Evolutionary conservation across 805 yeast genomes (phyloP), one percentile per base, ranked within the genome.

Genomic region (Starmerella kuoi): DNA sequence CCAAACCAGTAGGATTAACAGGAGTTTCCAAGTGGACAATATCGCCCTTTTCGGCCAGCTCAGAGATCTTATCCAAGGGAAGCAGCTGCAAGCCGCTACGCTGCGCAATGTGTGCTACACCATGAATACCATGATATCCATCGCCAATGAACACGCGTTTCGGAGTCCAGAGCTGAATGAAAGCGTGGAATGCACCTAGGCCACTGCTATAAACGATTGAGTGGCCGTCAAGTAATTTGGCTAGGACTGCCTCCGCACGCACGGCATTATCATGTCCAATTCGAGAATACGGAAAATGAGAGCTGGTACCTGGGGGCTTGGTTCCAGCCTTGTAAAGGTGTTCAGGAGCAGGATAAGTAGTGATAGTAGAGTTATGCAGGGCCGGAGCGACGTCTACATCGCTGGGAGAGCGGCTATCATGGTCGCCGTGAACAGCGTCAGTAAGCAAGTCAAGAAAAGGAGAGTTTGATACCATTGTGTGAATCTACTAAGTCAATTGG

Each of bases 71-170:
- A 25, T 54, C 61, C 17, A 60, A 44, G 1, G 55, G 52, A 31
- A 46, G 45, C 15, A 57, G 44, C 42, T 61, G 49, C 19, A 59
- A 35, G 4, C 79, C 81, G 46, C 77, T 70, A 50, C 93, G 69
- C 9, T 73, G 61, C 51, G 78, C 67, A 12, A 86, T 65, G 28
- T 74, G 65, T 3, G 79, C 72, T 42, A 83, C 75, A 5, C 81
- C 83, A 44, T 74, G 82, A 49, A 80, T 74, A 3, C 97, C 97
- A 56, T 82, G 94, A 60, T 87, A 87, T 5, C 88, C 83, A 27
- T 78, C 74, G 4, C 81, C 91, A 51, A 84, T 72, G 23, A 83
- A 79, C 23, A 87, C 61, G 14, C 68, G 68, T 53, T 79, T 80
- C 1, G 96, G 96, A 51, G 79, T 77, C 52, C 65, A 69, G 50